Evolutionary conservation across 306 rosid genomes (phyloP).

Genomic region (Alnus rubra): DNA sequence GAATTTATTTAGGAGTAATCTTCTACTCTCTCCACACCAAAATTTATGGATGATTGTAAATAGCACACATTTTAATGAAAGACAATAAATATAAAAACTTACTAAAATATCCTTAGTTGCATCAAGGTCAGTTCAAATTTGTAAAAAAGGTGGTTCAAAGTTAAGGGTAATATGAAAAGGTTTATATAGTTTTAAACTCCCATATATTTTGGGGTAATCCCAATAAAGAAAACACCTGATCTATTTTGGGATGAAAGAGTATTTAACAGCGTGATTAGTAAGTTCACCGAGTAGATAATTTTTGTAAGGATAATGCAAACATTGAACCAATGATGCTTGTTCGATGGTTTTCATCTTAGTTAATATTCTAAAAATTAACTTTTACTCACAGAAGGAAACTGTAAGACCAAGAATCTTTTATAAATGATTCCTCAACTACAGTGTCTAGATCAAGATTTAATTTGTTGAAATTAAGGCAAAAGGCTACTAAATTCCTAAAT

Average conservation of each 20-base stretch:
- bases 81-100: no score
- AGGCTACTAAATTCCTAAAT: neutral
- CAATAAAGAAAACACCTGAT: no score
- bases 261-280: neutral
- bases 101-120: no score
- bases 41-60: no score
- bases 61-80: no score
- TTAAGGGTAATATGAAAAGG: no score
- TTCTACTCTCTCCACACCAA: neutral
- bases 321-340: neutral
- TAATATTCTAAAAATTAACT: neutral
- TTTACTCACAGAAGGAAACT: neutral
- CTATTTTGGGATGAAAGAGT: neutral
- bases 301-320: neutral
- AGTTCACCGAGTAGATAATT: neutral
- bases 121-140: no score
- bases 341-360: neutral
- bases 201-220: neutral
- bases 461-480: neutral
- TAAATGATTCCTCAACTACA: neutral
- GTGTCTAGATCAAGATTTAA: neutral
- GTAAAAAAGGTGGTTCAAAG: no score
- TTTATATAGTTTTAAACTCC: neutral
- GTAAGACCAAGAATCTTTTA: neutral
- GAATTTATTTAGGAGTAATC: neutral